A percentile compares a stretch with the other conserved stretches of the same genome.
phyloP scores from a whole-genome alignment of 2,329 filamentous ascomycete species.

The Rugonectria rugulosa region DNA sequence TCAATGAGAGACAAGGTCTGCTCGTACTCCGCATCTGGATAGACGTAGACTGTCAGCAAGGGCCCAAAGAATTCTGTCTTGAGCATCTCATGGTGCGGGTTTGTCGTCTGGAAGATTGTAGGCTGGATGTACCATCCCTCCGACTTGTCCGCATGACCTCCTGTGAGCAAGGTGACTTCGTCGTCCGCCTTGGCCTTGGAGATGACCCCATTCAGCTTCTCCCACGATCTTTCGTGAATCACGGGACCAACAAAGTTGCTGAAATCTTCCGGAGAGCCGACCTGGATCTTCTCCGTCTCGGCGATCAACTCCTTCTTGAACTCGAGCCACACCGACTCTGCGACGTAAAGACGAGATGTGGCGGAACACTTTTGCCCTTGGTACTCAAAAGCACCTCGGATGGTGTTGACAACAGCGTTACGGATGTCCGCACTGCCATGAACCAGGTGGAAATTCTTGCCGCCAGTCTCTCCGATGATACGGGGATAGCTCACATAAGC shows the following conservation, averaged over 20 bases:
- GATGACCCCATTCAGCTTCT: slow-evolving; percentile 79
- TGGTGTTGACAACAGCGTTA: slow-evolving; percentile 82
- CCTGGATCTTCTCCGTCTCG: slow-evolving; percentile 74
- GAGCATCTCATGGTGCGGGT: slow-evolving; percentile 77
- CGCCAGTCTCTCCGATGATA: slow-evolving; percentile 89
- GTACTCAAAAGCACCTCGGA: slow-evolving; percentile 89
- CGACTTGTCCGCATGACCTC: slow-evolving; percentile 78
- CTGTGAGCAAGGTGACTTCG: slow-evolving; percentile 75
- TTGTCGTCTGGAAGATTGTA: slow-evolving; percentile 79
- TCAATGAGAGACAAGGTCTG: slow-evolving; percentile 68
- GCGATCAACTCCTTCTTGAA: slow-evolving; percentile 72
- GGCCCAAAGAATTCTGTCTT: slow-evolving; percentile 85
- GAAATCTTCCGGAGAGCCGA: slow-evolving; percentile 74
- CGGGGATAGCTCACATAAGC: slow-evolving; percentile 86
- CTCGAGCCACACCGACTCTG: slow-evolving; percentile 75
- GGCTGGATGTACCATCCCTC: slow-evolving; percentile 86
- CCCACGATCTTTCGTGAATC: slow-evolving; percentile 82
- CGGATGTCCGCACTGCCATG: slow-evolving; percentile 79
- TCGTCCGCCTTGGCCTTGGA: slow-evolving; percentile 80
- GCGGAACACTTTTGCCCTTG: slow-evolving; percentile 93
- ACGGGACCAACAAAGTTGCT: slow-evolving; percentile 87
- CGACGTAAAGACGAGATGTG: slow-evolving; percentile 80
- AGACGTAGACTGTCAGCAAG: slow-evolving; percentile 76
- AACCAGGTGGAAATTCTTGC: slow-evolving; percentile 92
- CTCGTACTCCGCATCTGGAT: slow-evolving; percentile 69